Conservation (phyloP, 2,329 filamentous ascomycete species). For the Hymenotorrendiella dingleyae region DNA sequence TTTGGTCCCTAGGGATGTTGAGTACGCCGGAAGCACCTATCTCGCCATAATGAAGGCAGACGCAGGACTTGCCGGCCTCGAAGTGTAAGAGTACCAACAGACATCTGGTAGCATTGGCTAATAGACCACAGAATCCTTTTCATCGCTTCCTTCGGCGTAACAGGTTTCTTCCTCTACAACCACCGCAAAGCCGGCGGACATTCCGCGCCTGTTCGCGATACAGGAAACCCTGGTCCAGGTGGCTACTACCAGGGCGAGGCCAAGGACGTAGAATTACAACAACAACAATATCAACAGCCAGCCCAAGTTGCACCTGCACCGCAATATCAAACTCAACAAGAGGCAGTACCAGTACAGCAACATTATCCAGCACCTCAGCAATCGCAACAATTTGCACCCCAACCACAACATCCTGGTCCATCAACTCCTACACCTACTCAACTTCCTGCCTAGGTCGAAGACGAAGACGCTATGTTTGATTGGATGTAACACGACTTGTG, state of each 20-base stretch:
- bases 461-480: too few species aligned
- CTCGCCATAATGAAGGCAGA: background rate
- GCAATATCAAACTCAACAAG: background rate
- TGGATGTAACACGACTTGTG: too few species aligned
- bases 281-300: background rate
- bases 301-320: background rate
- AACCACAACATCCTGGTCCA: background rate
- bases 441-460: too few species aligned
- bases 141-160: background rate
- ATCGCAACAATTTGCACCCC: background rate
- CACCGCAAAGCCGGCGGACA: constrained; percentile 3
- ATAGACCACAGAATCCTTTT: background rate
- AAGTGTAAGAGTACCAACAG: background rate
- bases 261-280: background rate
- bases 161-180: constrained; percentile 1
- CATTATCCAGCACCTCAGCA: background rate
- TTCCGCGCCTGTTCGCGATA: background rate
- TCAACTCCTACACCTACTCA: background rate
- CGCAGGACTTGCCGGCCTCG: constrained; percentile 2
- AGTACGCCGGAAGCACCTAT: background rate
- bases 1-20: background rate
- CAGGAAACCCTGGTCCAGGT: background rate
- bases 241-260: background rate
- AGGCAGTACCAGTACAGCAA: background rate
- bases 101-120: background rate